Evolutionary conservation across 2,329 filamentous ascomycete genomes (phyloP).

Genomic region (Cordyceps tenuipes): DNA sequence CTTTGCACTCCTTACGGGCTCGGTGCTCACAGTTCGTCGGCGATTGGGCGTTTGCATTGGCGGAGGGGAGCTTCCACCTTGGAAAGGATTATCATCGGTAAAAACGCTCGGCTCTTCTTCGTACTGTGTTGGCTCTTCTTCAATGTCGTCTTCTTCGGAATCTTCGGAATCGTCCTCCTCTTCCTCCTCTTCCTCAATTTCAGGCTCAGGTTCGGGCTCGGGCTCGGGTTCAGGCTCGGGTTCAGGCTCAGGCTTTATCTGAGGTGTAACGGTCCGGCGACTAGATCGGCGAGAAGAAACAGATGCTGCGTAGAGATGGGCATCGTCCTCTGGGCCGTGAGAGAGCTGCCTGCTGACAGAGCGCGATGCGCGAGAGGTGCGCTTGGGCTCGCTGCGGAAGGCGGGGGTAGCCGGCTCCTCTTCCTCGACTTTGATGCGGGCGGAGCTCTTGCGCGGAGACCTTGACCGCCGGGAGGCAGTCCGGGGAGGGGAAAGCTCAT

Average conservation of each 20-base stretch:
- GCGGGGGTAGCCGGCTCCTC: conserved; percentile 31
- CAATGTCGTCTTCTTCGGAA: conserved; percentile 38
- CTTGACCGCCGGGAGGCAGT: conserved; percentile 42
- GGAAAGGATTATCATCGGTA: conserved; percentile 86
- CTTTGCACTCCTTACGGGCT: conserved; percentile 33
- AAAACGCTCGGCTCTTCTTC: conserved; percentile 58
- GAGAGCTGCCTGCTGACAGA: conserved; percentile 47
- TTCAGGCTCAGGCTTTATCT: conserved; percentile 41
- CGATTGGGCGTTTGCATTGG: conserved; percentile 40
- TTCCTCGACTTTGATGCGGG: conserved; percentile 45
- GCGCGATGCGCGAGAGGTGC: conserved; percentile 45
- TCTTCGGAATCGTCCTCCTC: conserved; percentile 35
- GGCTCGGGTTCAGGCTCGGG: conserved; percentile 33
- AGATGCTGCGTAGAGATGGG: conserved; percentile 7
- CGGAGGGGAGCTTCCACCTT: conserved; percentile 68
- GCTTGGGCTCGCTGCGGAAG: conserved; percentile 39
- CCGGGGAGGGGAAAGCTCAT: conserved; percentile 44
- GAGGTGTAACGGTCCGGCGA: conserved; percentile 43
- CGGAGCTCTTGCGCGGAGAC: conserved; percentile 47
- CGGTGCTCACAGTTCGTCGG: conserved; percentile 38
- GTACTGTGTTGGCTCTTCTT: conserved; percentile 28
- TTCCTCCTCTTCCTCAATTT: conserved; percentile 20
- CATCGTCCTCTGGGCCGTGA: conserved; percentile 29
- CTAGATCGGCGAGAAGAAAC: conserved; percentile 38
- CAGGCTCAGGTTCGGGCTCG: conserved; percentile 41